Percentiles rank a stretch among this genome's conserved stretches.
Conservation (phyloP, 352 stramenopile species). For the Globisporangium cystogenes region DNA sequence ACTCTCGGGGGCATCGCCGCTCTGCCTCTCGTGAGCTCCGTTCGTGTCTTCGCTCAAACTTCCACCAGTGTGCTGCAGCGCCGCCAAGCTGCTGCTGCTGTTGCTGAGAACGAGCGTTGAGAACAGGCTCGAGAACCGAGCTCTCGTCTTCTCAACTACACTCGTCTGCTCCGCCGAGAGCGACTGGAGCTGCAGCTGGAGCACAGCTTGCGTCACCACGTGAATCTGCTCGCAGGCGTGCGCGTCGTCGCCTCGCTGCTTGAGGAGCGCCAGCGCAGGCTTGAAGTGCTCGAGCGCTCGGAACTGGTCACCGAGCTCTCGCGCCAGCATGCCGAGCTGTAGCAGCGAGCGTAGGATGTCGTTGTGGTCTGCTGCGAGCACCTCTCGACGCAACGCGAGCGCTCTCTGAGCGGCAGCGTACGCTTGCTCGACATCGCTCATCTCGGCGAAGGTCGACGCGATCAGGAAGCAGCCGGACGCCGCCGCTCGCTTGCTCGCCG, state of each 20-base stretch:
- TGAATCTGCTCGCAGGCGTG: conserved; percentile 24
- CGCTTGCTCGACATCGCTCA: conserved; percentile 29
- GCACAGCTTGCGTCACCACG: conserved; percentile 30
- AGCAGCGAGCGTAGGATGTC: conserved; percentile 37
- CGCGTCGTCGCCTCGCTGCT: conserved; percentile 16
- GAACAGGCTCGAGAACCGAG: conserved; percentile 21
- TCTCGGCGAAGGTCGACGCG: conserved; percentile 14
- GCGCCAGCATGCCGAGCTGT: conserved; percentile 37
- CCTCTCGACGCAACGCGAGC: conserved; percentile 28
- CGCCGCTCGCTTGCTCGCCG: conserved; percentile 17
- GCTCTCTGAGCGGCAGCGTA: conserved; percentile 35
- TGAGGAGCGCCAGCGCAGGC: conserved; percentile 25
- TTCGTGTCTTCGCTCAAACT: not conserved
- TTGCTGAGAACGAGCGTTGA: conserved; percentile 12
- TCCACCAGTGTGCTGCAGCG: not conserved
- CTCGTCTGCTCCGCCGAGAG: conserved; percentile 28
- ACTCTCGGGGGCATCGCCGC: not conserved
- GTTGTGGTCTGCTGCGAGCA: conserved; percentile 16
- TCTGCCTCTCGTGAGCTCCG: conserved; percentile 1
- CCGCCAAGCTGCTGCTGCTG: not conserved
- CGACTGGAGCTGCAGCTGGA: conserved; percentile 31
- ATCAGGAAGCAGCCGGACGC: conserved; percentile 39
- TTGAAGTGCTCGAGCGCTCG: conserved; percentile 53
- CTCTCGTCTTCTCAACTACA: conserved; percentile 34
- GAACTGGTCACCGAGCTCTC: conserved; percentile 37